Conservation (phyloP, 2,329 filamentous ascomycete species). For the Botrytis cinerea region DNA sequence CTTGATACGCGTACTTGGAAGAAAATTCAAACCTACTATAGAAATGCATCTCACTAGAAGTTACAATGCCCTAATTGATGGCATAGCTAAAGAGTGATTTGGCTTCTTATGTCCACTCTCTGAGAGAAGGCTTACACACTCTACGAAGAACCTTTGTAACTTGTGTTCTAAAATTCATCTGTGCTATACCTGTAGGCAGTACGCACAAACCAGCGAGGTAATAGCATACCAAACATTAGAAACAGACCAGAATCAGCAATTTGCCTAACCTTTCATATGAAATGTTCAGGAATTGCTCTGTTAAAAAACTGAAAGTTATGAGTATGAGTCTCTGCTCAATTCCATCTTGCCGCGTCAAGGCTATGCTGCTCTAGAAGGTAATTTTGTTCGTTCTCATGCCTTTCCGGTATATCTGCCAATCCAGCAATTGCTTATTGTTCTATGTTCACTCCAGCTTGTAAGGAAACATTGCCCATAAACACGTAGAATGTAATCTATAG, state of each 20-base stretch:
- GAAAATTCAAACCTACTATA: neutral
- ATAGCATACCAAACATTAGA: neutral
- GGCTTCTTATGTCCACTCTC: neutral
- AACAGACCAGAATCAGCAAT: neutral
- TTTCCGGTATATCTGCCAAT: neutral
- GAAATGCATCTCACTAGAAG: neutral
- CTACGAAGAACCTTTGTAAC: neutral
- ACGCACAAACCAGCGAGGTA: too few relatives aligned
- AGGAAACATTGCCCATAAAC: neutral
- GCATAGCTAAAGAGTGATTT: neutral
- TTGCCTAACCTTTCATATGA: neutral
- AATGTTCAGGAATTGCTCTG: neutral
- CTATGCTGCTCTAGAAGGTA: accelerated
- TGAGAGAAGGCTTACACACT: neutral
- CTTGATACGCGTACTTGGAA: neutral
- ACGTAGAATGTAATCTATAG: neutral
- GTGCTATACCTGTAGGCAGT: neutral
- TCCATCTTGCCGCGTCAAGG: neutral
- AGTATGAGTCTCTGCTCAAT: neutral
- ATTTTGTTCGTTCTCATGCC: neutral
- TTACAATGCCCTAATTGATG: neutral
- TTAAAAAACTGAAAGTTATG: neutral
- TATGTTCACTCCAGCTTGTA: too few relatives aligned
- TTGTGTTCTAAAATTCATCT: neutral
- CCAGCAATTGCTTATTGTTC: too few relatives aligned